These are phyloP conservation scores for Hapsidospora chrysogenum DNA, from an alignment of 495 filamentous ascomycete species.

Conservation along the genomic window DNA sequence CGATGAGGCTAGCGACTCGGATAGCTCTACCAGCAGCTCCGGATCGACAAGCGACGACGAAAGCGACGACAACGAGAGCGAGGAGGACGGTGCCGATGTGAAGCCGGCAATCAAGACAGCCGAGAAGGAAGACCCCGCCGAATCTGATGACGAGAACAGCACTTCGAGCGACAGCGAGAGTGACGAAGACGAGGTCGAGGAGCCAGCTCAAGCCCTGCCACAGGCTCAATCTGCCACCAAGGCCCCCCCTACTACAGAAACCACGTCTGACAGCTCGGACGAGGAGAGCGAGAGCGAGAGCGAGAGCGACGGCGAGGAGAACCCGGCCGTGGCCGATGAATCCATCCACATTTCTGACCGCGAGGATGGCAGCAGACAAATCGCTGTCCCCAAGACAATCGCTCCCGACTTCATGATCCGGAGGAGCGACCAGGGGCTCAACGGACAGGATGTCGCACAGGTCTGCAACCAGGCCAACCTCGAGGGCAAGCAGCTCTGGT, in stretches of 20 bases:
- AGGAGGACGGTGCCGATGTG: neutral
- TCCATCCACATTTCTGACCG: slow-evolving; percentile 5
- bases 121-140: slow-evolving; percentile 5
- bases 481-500: slow-evolving; percentile 33
- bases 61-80: slow-evolving; percentile 1
- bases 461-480: slow-evolving; percentile 24
- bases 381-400: slow-evolving; percentile 6
- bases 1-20: neutral
- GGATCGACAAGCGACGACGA: slow-evolving; percentile 2
- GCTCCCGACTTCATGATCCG: slow-evolving; percentile 15
- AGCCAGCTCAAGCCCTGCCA: too few relatives aligned
- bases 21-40: slow-evolving; percentile 3
- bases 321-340: slow-evolving; percentile 2
- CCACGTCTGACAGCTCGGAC: slow-evolving; percentile 4
- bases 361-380: slow-evolving; percentile 4
- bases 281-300: slow-evolving; percentile 7
- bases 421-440: slow-evolving; percentile 12
- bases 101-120: neutral
- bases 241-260: slow-evolving; percentile 1
- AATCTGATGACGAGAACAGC: slow-evolving; percentile 3
- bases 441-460: slow-evolving; percentile 16
- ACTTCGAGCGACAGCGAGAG: slow-evolving; percentile 4
- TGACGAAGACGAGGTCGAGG: neutral
- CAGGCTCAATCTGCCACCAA: too few relatives aligned
- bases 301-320: slow-evolving; percentile 13